A percentile compares a stretch with the other conserved stretches of the same genome.
These are phyloP conservation scores for Sugiyamaella novakii DNA, from an alignment of 1,139 yeast species.

Conservation along the genomic window DNA sequence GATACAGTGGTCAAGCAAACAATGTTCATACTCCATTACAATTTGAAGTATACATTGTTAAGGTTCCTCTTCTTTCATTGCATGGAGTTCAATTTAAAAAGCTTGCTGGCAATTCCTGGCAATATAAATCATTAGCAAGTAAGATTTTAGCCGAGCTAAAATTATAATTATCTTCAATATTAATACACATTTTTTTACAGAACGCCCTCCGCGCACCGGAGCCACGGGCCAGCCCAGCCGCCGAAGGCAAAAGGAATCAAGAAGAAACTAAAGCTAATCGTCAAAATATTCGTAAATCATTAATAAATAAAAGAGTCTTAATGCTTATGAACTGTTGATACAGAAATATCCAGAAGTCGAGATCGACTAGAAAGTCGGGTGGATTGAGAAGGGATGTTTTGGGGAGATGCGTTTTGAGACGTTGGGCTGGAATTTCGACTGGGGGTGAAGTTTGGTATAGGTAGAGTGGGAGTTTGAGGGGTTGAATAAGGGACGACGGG, in stretches of 20 bases:
- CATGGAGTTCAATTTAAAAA: slow-evolving; percentile 96
- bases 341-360: slow-evolving; percentile 33
- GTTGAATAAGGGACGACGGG: slow-evolving; percentile 20
- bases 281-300: slow-evolving; percentile 9
- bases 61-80: slow-evolving; percentile 85
- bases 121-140: slow-evolving; percentile 90
- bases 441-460: slow-evolving; percentile 17
- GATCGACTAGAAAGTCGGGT: slow-evolving; percentile 25
- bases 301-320: slow-evolving; percentile 6
- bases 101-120: slow-evolving; percentile 92
- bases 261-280: not conserved
- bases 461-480: slow-evolving; percentile 17
- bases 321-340: slow-evolving; percentile 26
- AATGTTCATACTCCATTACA: slow-evolving; percentile 58
- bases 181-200: not conserved
- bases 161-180: slow-evolving; percentile 40
- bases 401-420: slow-evolving; percentile 11
- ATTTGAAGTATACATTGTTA: slow-evolving; percentile 90
- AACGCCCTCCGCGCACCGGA: slow-evolving; percentile 10
- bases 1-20: slow-evolving; percentile 33
- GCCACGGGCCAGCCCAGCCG: slow-evolving; percentile 8
- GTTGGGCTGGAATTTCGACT: slow-evolving; percentile 12
- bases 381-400: slow-evolving; percentile 4
- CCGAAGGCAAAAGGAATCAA: not conserved
- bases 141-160: slow-evolving; percentile 79